Percentiles rank a stretch among this genome's conserved stretches.
Conservation (phyloP, 306 rosid genomes). For the Fagus crenata region DNA sequence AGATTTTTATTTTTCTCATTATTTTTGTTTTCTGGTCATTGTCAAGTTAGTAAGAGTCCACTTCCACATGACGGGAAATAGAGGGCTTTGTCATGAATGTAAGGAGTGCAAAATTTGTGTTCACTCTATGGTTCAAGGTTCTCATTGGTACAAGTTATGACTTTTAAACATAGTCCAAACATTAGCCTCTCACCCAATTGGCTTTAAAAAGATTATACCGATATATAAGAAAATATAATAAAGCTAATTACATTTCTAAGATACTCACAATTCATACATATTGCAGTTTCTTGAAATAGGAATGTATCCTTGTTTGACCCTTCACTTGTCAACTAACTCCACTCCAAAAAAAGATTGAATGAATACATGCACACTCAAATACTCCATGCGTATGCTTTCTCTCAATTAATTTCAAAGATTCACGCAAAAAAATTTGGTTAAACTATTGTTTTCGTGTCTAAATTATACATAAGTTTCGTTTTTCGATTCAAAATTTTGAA, state of each 20-base stretch:
- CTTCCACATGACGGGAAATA: not conserved
- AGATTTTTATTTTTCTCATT: not conserved
- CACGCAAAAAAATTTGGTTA: not conserved
- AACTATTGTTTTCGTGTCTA: too few species aligned
- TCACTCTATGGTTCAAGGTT: not conserved
- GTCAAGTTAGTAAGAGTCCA: not conserved
- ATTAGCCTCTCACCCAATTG: not conserved
- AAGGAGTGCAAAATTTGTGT: not conserved
- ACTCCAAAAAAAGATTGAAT: not conserved
- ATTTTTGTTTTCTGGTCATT: not conserved
- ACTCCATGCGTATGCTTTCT: not conserved
- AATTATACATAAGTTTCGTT: too few species aligned
- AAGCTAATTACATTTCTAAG: slow-evolving; percentile 3
- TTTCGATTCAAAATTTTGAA: too few species aligned
- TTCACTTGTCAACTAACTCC: slow-evolving; percentile 38
- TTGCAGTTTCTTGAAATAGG: slow-evolving; percentile 9
- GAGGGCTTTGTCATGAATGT: not conserved
- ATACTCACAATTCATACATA: slow-evolving; percentile 13
- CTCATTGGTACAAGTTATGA: slow-evolving; percentile 1
- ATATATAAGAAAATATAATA: slow-evolving; percentile 1
- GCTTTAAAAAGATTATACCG: not conserved
- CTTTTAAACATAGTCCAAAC: not conserved
- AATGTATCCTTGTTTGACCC: slow-evolving; percentile 31
- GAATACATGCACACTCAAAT: not conserved
- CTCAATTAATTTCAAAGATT: not conserved